Percentiles rank a stretch among this genome's conserved stretches.
Evolutionary conservation across 2,329 filamentous ascomycete species (phyloP).

Genomic region (Sarocladium brachiariae): DNA sequence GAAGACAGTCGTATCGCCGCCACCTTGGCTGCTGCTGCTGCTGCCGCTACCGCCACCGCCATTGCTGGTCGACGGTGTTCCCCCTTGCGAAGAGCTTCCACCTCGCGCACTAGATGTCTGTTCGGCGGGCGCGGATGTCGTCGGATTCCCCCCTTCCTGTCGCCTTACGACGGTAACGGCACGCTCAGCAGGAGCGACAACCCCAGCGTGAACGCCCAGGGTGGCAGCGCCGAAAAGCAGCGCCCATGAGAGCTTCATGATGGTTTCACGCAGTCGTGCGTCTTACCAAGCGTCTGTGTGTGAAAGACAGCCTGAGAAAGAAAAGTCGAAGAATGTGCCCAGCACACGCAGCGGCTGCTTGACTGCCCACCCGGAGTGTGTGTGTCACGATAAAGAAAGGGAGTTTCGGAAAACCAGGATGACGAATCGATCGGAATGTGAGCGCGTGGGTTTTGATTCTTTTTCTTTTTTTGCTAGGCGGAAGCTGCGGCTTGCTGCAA

Average conservation of each 20-base stretch:
- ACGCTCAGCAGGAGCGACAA: neutral
- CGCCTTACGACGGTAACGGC: neutral
- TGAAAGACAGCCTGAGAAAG: neutral
- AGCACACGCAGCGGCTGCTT: too few relatives aligned
- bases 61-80: neutral
- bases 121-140: neutral
- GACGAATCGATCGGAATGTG: neutral
- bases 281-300: neutral
- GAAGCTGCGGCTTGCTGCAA: neutral
- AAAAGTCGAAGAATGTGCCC: slow-evolving; percentile 2
- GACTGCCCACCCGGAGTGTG: neutral
- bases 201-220: neutral
- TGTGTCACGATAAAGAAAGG: neutral
- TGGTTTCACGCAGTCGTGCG: neutral
- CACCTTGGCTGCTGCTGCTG: neutral
- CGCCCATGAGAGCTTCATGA: slow-evolving; percentile 6
- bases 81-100: neutral
- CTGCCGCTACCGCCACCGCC: slow-evolving; percentile 16
- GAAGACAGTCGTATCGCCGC: slow-evolving; percentile 22
- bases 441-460: neutral
- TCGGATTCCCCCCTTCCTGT: neutral
- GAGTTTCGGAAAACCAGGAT: neutral
- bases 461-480: neutral
- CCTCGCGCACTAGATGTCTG: neutral
- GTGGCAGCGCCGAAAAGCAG: neutral